Conservation (phyloP, 805 yeast species). For the Metschnikowia baotianmanensis region DNA sequence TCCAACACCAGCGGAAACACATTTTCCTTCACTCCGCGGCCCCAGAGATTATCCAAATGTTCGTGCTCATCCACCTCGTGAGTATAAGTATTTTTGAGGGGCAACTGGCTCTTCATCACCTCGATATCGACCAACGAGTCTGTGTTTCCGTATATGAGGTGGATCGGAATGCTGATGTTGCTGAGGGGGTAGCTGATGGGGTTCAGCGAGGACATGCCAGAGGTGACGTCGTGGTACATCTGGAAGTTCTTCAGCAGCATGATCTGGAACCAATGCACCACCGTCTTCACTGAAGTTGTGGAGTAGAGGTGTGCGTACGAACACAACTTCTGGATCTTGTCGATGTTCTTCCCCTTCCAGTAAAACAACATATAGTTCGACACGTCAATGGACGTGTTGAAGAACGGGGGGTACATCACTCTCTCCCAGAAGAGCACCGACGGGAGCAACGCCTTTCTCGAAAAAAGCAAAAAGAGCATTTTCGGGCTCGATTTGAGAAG, state of each 20-base stretch:
- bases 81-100: conserved; percentile 46
- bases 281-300: conserved; percentile 85
- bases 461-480: conserved; percentile 67
- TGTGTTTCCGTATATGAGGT: conserved; percentile 70
- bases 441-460: conserved; percentile 70
- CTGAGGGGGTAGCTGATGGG: conserved; percentile 41
- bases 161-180: conserved; percentile 58
- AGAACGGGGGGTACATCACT: conserved; percentile 74
- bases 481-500: conserved; percentile 75
- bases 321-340: conserved; percentile 68
- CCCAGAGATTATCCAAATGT: conserved; percentile 92
- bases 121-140: conserved; percentile 89
- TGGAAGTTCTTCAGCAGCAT: conserved; percentile 62
- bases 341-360: conserved; percentile 77
- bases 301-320: conserved; percentile 86
- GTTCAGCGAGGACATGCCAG: conserved; percentile 24
- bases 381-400: conserved; percentile 66
- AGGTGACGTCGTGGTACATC: conserved; percentile 70
- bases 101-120: conserved; percentile 67
- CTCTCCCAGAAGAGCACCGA: conserved; percentile 78
- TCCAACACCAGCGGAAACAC: conserved; percentile 35
- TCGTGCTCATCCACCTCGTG: conserved; percentile 70
- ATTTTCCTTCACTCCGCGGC: conserved; percentile 49
- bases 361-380: conserved; percentile 68
- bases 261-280: conserved; percentile 54